Base-by-base conservation (phyloP, 768 basidiomycete genomes). In the Hypholoma fasciculare region DNA sequence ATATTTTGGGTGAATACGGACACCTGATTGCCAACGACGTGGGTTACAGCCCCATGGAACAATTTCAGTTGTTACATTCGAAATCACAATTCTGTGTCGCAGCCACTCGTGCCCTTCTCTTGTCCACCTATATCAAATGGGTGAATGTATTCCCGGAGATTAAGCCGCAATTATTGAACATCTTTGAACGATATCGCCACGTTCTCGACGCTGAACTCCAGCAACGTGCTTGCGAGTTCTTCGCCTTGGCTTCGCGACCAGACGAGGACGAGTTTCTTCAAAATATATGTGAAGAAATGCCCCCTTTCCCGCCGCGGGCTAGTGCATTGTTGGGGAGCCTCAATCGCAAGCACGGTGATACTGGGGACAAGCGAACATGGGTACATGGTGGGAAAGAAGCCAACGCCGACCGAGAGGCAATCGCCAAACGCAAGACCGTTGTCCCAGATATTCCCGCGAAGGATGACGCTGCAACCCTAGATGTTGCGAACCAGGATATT, bases 81-180 rank as follows among this genome's bases (percentile, higher is more conserved):
- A 98, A 98, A 71, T 96, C 95, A 13, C 94, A 96, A 70, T 92
- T 94, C 69, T 97, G 96, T 69, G 83, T 91, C 38, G 94, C 96
- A 4, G 77, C 95, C 30, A 98, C 97, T 7, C 86, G 96, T 36
- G 90, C 96, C 0, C 80, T 99, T 30, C 84, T 99, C 26, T 80
- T 99, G 37, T 96, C 97, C 11, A 98, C 97, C 0, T 99, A 99
- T 71, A 89, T 98, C 78, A 99, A 99, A 83, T 98, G 96, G 96
- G 94, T 97, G 62, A 99, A 99, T 70, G 92, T 99, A 56, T 99
- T 98, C 74, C 97, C 97, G 17, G 97, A 99, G 72, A 97, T 99
- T 75, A 97, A 96, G 66, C 83, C 88, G 7, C 95, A 98, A 63
- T 84, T 99, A 27, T 66, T 98, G 70, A 91, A 89, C 71, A 94